Conservation (phyloP, 768 basidiomycete species). For the Mycena albidolilacea region DNA sequence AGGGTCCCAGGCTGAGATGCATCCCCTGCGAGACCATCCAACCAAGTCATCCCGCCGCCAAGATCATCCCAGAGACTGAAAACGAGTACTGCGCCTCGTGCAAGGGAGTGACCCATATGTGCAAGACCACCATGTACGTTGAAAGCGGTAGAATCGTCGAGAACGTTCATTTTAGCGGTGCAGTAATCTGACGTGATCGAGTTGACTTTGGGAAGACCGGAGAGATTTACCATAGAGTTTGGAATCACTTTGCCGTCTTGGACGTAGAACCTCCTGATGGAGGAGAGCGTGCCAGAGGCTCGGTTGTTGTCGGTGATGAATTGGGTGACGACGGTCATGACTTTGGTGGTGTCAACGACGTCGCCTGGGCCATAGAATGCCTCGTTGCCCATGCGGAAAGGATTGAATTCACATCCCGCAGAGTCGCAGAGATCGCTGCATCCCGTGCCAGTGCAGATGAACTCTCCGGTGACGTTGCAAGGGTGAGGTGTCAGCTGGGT, state of each 20-base stretch:
- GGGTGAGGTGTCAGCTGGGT: conserved; percentile 56
- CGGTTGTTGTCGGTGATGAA: conserved; percentile 55
- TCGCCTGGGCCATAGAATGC: conserved; percentile 53
- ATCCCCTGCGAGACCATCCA: conserved; percentile 46
- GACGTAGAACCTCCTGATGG: conserved; percentile 57
- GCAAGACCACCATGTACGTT: conserved; percentile 49
- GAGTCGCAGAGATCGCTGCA: conserved; percentile 52
- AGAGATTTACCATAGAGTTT: conserved; percentile 50
- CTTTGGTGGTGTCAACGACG: conserved; percentile 53
- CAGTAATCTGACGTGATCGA: conserved; percentile 55
- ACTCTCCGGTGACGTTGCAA: conserved; percentile 50
- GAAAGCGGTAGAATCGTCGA: conserved; percentile 54
- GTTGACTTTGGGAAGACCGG: conserved; percentile 49
- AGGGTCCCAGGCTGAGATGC: conserved; percentile 47
- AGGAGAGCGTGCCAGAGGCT: conserved; percentile 51
- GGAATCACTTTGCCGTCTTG: conserved; percentile 54
- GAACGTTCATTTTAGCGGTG: conserved; percentile 50
- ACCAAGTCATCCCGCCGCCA: conserved; percentile 54
- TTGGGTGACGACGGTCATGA: conserved; percentile 59
- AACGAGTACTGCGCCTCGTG: conserved; percentile 53
- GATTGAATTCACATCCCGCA: conserved; percentile 61
- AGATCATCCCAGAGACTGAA: conserved; percentile 57
- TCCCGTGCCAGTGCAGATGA: conserved; percentile 48
- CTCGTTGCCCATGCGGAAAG: conserved; percentile 55
- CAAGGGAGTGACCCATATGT: conserved; percentile 46